Evolutionary conservation across 805 yeast genomes (phyloP).

Genomic region (Wickerhamomyces silvicola): DNA sequence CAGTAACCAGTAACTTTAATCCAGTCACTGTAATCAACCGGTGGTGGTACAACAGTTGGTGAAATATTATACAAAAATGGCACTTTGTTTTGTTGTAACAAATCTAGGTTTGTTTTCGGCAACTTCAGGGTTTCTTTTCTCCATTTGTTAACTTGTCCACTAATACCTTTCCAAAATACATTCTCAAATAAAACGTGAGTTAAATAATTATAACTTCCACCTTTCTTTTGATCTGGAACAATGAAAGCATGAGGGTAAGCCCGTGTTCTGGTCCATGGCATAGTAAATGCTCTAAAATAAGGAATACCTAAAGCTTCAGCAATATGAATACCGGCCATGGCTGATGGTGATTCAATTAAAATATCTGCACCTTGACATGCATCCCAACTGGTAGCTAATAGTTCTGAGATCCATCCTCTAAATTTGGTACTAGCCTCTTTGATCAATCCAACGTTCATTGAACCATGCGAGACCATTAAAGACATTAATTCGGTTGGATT

Average conservation of each 20-base stretch:
- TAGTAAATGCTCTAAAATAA: slow-evolving; percentile 90
- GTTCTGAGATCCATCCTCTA: slow-evolving; percentile 74
- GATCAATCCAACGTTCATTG: slow-evolving; percentile 74
- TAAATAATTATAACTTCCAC: slow-evolving; percentile 87
- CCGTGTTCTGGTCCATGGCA: slow-evolving; percentile 97
- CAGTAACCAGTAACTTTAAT: slow-evolving; percentile 94
- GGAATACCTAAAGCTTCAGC: slow-evolving; percentile 91
- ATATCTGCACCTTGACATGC: slow-evolving; percentile 81
- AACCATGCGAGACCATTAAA: slow-evolving; percentile 86
- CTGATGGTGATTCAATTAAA: slow-evolving; percentile 90
- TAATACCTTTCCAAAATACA: slow-evolving; percentile 88
- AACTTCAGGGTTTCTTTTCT: slow-evolving; percentile 60
- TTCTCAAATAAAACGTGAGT: slow-evolving; percentile 92
- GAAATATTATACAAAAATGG: slow-evolving; percentile 90
- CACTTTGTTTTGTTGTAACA: slow-evolving; percentile 67
- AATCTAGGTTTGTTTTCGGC: slow-evolving; percentile 62
- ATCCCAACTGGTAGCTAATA: slow-evolving; percentile 70
- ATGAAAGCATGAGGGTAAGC: slow-evolving; percentile 96
- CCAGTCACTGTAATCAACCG: slow-evolving; percentile 93
- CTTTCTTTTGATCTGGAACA: slow-evolving; percentile 88
- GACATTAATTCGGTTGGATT: slow-evolving; percentile 90
- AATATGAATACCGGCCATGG: slow-evolving; percentile 92
- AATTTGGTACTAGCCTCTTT: slow-evolving; percentile 79
- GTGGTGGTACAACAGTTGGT: slow-evolving; percentile 84
- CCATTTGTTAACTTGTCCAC: slow-evolving; percentile 86